Evolutionary conservation across 1,284 basidiomycete species (phyloP).

Genomic region (Apiotrichum domesticum): DNA sequence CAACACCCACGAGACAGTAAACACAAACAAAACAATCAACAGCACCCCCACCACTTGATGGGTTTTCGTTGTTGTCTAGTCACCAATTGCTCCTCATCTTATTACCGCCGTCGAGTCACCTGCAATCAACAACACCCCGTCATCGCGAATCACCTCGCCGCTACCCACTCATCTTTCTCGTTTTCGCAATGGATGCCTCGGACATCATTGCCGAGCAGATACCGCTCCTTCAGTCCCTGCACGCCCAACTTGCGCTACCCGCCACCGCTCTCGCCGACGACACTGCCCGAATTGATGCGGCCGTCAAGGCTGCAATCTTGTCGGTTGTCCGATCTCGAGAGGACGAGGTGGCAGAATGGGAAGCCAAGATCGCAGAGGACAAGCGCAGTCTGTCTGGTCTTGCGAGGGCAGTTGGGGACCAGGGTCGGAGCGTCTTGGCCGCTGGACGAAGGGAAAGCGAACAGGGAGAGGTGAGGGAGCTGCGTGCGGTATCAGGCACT

Average conservation of each 20-base stretch:
- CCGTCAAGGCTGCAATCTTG: conserved; percentile 35
- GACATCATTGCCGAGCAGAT: conserved; percentile 41
- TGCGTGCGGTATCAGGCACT: not conserved
- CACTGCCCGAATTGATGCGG: conserved; percentile 35
- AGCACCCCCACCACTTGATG: no score
- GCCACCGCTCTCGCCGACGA: conserved; percentile 31
- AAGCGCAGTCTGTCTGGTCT: conserved; percentile 26
- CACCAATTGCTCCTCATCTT: not conserved
- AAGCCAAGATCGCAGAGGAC: conserved; percentile 28
- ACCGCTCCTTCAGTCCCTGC: conserved; percentile 35
- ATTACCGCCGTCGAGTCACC: no score
- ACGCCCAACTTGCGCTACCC: conserved; percentile 36
- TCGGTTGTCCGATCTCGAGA: conserved; percentile 37
- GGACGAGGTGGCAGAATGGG: conserved; percentile 38
- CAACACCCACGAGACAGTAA: not conserved
- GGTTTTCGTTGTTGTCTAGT: not conserved
- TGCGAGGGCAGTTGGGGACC: conserved; percentile 35
- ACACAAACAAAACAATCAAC: not conserved
- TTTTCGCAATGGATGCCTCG: conserved; percentile 25
- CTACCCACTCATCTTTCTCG: no score
- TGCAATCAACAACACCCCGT: not conserved
- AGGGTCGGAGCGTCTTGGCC: conserved; percentile 27
- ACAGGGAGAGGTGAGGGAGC: conserved; percentile 24
- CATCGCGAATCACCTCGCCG: not conserved
- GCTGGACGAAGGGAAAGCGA: conserved; percentile 27